Conservation (phyloP, 2,329 filamentous ascomycete species). For the Biscogniauxia sp. region DNA sequence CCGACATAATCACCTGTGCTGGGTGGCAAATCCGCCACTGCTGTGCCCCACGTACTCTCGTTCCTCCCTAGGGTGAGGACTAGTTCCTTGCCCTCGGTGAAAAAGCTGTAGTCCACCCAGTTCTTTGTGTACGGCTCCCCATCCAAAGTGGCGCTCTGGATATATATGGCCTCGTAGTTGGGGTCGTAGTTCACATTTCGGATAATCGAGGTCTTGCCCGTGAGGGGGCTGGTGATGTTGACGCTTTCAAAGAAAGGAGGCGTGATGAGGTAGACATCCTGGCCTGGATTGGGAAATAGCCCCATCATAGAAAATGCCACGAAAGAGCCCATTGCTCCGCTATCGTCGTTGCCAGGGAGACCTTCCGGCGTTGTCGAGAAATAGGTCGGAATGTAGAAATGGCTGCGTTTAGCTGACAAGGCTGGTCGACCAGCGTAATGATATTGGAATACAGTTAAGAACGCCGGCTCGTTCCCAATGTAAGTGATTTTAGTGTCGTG, state of each 20-base stretch:
- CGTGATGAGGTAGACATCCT: slow-evolving; percentile 69
- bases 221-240: slow-evolving; percentile 55
- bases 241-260: slow-evolving; percentile 65
- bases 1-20: slow-evolving; percentile 44
- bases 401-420: slow-evolving; percentile 51
- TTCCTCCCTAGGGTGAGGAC: slow-evolving; percentile 58
- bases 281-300: slow-evolving; percentile 65
- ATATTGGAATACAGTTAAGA: slow-evolving; percentile 58
- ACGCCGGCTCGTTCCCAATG: slow-evolving; percentile 57
- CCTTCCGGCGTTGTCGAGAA: slow-evolving; percentile 60
- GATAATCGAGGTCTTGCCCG: slow-evolving; percentile 59
- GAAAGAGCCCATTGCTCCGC: slow-evolving; percentile 68
- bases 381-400: slow-evolving; percentile 63
- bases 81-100: slow-evolving; percentile 60
- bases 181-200: slow-evolving; percentile 62
- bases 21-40: slow-evolving; percentile 58
- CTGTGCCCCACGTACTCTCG: slow-evolving; percentile 66
- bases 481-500: slow-evolving; percentile 64
- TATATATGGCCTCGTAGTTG: slow-evolving; percentile 55
- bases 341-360: slow-evolving; percentile 69
- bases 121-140: slow-evolving; percentile 60
- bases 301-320: slow-evolving; percentile 67
- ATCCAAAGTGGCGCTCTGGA: slow-evolving; percentile 63
- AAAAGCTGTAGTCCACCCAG: slow-evolving; percentile 69
- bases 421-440: slow-evolving; percentile 66